Base-by-base conservation (phyloP, 208 protist genomes). In the Leptomonas seymouri region DNA sequence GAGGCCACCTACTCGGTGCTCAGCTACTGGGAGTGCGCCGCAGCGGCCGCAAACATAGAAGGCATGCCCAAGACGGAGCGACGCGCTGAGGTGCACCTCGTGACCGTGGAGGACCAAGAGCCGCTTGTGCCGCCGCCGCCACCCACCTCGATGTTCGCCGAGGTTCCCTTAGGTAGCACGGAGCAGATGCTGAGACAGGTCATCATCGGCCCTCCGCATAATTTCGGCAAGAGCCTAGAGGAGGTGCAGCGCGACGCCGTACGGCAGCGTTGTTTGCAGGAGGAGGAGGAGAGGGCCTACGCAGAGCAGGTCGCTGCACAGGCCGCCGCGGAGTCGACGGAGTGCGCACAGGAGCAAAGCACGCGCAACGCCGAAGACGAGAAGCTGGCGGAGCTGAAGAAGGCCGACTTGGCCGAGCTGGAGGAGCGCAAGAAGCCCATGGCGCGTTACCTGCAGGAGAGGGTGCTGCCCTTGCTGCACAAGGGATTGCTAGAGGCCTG, bases 401-500 rank as follows among this genome's bases (percentile, higher is more conserved):
- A 74, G 57, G 71, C 86, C n/a, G 96, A 99, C 62, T 73, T 71
- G 28, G 81, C 73, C 18, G 78, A 86, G 72, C 74, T 99, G 28
- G 96, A 98, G 60, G 55, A 71, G 41, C 84, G 88, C 45, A 96
- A 95, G 60, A 72, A 59, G 46, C 95, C 95, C 18, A 83, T 99
- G 45, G 71, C 87, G 50, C 67, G 74, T 28, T 98, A 98, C 64
- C 81, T 98, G n/a, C 88, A 97, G 77, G 70, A 90, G 50, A 89
- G 94, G 51, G 90, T 99, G 42, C 72, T 99, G 66, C 96, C 96
- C 16, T 80, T 97, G 23, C 71, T 99, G 23, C 98, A 92, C 59
- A 95, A 96, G 62, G 96, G 96, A 6, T 80, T 98, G n/a, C 61
- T 97, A 25, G 90, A 98, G 84, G 94, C 98, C 20, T 94, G 90